Base-by-base conservation (phyloP, 495 filamentous ascomycete genomes). In the Schizothecium vesticola region DNA sequence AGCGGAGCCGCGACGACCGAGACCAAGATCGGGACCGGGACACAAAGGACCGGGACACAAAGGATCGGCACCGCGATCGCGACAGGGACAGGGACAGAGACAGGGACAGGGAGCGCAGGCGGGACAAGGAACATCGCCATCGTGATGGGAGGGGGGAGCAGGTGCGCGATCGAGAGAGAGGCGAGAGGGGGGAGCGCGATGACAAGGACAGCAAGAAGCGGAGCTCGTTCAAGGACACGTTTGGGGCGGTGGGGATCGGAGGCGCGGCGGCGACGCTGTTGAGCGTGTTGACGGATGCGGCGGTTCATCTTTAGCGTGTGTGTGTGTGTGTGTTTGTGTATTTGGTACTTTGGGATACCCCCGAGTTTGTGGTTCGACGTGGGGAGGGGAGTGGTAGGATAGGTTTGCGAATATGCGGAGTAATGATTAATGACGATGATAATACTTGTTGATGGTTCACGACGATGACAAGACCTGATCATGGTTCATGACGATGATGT, bases 241-340 rank as follows among this genome's bases (percentile, higher is more conserved):
- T 81, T 9, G 77, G 79, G 5, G 82, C 81, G 8, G 83, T 81
- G 10, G 80, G 83, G 0, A 79, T 87, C 13, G 83, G 85, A 21
- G 81, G 84, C 1, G 83, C 84, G 3, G 83, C 84, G 0, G 83
- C 78, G 10, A 83, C 80, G 19, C 74, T 86, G 72, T 59, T 87
- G 62, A 81, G 80, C 67, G 82, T 86, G 21, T 64, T 87, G 59
- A 78, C 80, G 10, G 83, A 86, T 70, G 85, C 84, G 22, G 80
- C 82, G 21, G 65, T 66, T 29, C 57, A 24, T 61, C 65, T 77
- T 12, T 76, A 74, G 36, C 4, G 13, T 31, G 64, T 59, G 33
- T 36, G n/a, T n/a, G n/a, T n/a, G n/a, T n/a, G n/a, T 69, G 55
- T 69, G 13, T 55, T 1, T 62, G 24, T 62, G 28, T 28, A 25